Conservation (phyloP, 306 rosid species). For the Cyclanthera cordifolia region DNA sequence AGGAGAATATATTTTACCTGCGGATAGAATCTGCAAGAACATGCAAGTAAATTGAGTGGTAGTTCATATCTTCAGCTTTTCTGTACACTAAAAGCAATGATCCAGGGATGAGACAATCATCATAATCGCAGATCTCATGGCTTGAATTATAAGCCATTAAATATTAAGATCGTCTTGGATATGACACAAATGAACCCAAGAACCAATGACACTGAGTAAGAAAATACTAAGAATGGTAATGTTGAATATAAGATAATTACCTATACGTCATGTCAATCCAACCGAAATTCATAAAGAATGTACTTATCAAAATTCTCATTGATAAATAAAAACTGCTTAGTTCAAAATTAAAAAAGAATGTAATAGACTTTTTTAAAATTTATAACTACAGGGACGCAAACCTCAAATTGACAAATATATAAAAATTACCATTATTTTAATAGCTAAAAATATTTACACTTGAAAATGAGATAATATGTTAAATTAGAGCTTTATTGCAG, state of each 20-base stretch:
- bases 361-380: not conserved
- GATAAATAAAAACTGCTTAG: not conserved
- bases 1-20: slow-evolving; percentile 39
- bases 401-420: not conserved
- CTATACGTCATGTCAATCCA: not conserved
- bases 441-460: not conserved
- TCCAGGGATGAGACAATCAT: not conserved
- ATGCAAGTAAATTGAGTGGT: slow-evolving; percentile 81
- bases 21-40: slow-evolving; percentile 96
- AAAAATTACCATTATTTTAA: not conserved
- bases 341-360: not conserved
- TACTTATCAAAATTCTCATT: not conserved
- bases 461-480: not conserved
- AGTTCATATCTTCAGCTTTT: slow-evolving; percentile 95
- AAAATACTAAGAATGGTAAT: not conserved
- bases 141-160: not conserved
- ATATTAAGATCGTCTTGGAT: not conserved
- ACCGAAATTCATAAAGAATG: not conserved
- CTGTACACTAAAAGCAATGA: slow-evolving; percentile 60
- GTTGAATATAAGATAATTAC: not conserved
- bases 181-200: not conserved
- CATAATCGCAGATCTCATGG: not conserved
- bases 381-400: not conserved
- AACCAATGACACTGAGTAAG: not conserved
- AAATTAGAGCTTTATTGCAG: not conserved